A percentile compares a stretch with the other conserved stretches of the same genome.
Evolutionary conservation across 1,284 basidiomycete species (phyloP).

Genomic region (Chalciporus sp.): DNA sequence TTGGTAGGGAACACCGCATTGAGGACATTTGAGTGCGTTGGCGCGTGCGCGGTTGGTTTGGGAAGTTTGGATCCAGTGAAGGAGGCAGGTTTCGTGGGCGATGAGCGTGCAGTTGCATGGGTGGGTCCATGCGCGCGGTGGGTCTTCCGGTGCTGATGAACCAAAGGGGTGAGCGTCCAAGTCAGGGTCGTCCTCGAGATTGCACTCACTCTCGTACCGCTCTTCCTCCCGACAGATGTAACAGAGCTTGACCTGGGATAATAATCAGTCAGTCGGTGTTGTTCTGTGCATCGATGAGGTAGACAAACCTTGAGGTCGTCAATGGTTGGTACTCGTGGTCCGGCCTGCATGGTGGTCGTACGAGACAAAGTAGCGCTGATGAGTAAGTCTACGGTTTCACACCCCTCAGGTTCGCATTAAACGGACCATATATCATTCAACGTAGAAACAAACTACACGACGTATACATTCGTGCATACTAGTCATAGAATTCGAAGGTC

Average conservation of each 20-base stretch:
- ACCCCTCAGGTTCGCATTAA: background rate
- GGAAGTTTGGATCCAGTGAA: constrained; percentile 73
- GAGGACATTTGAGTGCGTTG: constrained; percentile 77
- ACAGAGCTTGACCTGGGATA: constrained; percentile 65
- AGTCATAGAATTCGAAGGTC: background rate
- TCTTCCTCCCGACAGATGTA: constrained; percentile 81
- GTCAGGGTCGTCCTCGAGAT: background rate
- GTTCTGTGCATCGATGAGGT: background rate
- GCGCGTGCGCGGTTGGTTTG: constrained; percentile 55
- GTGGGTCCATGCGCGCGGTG: constrained; percentile 67
- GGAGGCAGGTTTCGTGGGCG: constrained; percentile 76
- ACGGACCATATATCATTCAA: constrained; percentile 17
- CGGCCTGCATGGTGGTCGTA: constrained; percentile 23
- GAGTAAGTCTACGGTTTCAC: background rate
- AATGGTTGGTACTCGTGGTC: constrained; percentile 31
- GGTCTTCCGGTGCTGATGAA: constrained; percentile 42
- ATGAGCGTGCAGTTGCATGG: constrained; percentile 79
- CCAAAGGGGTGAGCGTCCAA: background rate
- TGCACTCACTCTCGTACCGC: constrained; percentile 49
- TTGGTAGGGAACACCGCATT: constrained; percentile 68
- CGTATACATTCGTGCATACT: constrained; percentile 10
- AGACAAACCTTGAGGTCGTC: constrained; percentile 32
- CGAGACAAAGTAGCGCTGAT: background rate
- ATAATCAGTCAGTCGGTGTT: constrained; percentile 4
- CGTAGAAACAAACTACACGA: constrained; percentile 23